Conservation (phyloP, 139 green algal genomes). For the Edaphochlamys debaryana region DNA sequence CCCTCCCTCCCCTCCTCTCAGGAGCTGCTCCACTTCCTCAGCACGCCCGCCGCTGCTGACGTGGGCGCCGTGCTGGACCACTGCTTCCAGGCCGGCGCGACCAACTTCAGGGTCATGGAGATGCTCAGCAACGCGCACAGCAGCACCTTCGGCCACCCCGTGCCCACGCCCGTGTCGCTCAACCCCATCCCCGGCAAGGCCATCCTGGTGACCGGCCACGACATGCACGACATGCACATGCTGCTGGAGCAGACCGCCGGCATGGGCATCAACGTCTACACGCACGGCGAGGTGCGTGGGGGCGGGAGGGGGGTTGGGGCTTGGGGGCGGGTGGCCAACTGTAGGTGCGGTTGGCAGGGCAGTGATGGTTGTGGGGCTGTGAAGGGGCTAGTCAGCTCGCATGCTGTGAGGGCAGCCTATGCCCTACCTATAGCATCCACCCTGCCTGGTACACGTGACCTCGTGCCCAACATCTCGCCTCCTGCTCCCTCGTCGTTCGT, state of each 20-base stretch:
- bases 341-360: slow-evolving; percentile 66
- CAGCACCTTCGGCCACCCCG: too few species aligned
- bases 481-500: slow-evolving; percentile 78
- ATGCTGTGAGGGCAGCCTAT: slow-evolving; percentile 84
- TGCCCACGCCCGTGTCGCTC: too few species aligned
- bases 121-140: too few species aligned
- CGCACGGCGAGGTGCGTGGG: too few species aligned
- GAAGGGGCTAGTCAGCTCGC: slow-evolving; percentile 66
- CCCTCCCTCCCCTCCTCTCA: background rate
- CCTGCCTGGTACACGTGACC: slow-evolving; percentile 72
- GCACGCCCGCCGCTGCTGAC: slow-evolving; percentile 33
- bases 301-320: too few species aligned
- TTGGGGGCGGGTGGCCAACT: too few species aligned
- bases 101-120: slow-evolving; percentile 68
- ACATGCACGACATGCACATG: too few species aligned
- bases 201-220: too few species aligned
- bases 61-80: slow-evolving; percentile 56
- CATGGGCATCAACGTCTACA: too few species aligned
- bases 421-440: slow-evolving; percentile 74
- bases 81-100: slow-evolving; percentile 58
- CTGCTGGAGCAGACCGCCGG: too few species aligned
- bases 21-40: slow-evolving; percentile 49
- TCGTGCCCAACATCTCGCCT: slow-evolving; percentile 82
- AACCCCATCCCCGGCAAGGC: too few species aligned
- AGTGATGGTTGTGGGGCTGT: slow-evolving; percentile 72